A percentile compares a stretch with the other conserved stretches of the same genome.
Conservation (phyloP, 169 alveolate genomes). For the Plasmodium cynomolgi region DNA sequence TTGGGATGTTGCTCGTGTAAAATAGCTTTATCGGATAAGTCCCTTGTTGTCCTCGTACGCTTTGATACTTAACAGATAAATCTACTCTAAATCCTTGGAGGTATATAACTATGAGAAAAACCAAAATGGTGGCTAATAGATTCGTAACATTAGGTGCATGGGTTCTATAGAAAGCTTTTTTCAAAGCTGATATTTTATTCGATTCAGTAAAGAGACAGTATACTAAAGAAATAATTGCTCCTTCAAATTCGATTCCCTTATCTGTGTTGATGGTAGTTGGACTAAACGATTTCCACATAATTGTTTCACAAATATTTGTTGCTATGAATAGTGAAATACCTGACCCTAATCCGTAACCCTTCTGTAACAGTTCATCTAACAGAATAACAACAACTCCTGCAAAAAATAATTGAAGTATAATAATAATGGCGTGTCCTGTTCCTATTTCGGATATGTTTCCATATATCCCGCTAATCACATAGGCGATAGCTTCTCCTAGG, state of each 20-base stretch:
- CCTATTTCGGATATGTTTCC: constrained; percentile 98
- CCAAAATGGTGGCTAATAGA: constrained; percentile 96
- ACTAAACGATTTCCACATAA: constrained; percentile 99
- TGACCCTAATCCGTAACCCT: constrained; percentile 99
- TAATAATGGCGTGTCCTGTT: constrained; percentile 96
- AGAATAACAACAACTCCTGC: constrained; percentile 99
- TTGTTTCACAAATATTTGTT: constrained; percentile 99
- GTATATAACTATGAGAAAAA: constrained; percentile 98
- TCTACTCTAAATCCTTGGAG: constrained; percentile 99
- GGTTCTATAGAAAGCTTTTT: constrained; percentile 96
- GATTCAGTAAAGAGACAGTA: constrained; percentile 96
- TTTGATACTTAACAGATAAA: constrained; percentile 94
- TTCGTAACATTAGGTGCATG: constrained; percentile 98
- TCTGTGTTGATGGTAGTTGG: constrained; percentile 99
- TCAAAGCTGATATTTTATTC: constrained; percentile 85
- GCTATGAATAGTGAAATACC: constrained; percentile 99
- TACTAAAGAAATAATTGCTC: constrained; percentile 98
- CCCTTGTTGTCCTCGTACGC: constrained; percentile 97
- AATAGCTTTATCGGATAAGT: constrained; percentile 99
- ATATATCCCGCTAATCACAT: constrained; percentile 97
- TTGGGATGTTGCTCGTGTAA: constrained; percentile 99
- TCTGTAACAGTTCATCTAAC: constrained; percentile 98
- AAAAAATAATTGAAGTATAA: constrained; percentile 96
- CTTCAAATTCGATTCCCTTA: constrained; percentile 98
- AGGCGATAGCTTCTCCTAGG: constrained; percentile 99